Conservation (phyloP, 176 grass and related monocot genomes). For the Guadua angustifolia region DNA sequence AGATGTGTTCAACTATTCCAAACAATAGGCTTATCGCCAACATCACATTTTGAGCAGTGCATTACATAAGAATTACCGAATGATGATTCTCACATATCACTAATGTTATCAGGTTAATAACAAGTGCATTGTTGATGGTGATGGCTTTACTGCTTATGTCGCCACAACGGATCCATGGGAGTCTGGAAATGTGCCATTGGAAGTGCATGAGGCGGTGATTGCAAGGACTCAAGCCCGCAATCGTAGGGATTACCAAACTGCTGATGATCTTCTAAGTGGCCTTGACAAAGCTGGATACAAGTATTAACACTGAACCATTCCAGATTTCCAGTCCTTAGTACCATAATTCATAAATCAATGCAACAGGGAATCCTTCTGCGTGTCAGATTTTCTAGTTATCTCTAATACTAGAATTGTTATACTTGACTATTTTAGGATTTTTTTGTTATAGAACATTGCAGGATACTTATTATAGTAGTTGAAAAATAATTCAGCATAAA, state of each 20-base stretch:
- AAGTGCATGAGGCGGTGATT: constrained; percentile 50
- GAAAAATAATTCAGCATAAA: constrained; percentile 2
- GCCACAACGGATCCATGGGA: constrained; percentile 46
- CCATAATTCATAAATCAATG: constrained; percentile 29
- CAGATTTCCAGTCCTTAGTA: neutral
- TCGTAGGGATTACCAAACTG: constrained; percentile 36
- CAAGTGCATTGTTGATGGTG: constrained; percentile 57
- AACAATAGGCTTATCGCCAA: neutral
- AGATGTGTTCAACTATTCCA: constrained; percentile 20
- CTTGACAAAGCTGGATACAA: constrained; percentile 51
- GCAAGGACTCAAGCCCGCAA: constrained; percentile 39
- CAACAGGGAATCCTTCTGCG: neutral
- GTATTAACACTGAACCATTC: constrained; percentile 43
- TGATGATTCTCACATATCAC: neutral
- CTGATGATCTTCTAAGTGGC: constrained; percentile 21
- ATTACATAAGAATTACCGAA: neutral
- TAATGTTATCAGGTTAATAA: constrained; percentile 39
- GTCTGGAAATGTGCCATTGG: constrained; percentile 13
- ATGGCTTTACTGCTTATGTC: constrained; percentile 62
- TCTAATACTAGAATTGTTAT: neutral
- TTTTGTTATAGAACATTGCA: neutral
- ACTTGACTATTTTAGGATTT: neutral
- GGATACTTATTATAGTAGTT: neutral
- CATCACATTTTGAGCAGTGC: neutral
- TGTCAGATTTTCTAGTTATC: neutral